Evolutionary conservation across 345 rosid species (phyloP).

Genomic region (Lepidium sativum): DNA sequence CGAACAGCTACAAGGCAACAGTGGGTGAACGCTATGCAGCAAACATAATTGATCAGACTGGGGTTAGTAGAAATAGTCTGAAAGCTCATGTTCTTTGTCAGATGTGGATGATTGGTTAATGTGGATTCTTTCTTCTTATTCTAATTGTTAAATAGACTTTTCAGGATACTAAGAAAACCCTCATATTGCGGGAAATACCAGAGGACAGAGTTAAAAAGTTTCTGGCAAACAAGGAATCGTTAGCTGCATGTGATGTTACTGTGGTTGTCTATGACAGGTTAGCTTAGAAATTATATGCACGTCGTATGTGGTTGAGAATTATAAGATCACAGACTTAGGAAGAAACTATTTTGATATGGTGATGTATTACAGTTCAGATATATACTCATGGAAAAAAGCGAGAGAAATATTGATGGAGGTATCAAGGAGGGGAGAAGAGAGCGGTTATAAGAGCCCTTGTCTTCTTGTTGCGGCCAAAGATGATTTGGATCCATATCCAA

Average conservation of each 20-base stretch:
- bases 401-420: constrained; percentile 59
- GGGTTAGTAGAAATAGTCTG: constrained; percentile 39
- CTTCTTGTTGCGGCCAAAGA: constrained; percentile 72
- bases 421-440: constrained; percentile 64
- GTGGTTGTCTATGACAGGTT: constrained; percentile 68
- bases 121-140: neutral
- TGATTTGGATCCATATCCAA: constrained; percentile 55
- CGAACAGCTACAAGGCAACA: constrained; percentile 27
- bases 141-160: constrained; percentile 1
- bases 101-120: constrained; percentile 3
- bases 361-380: constrained; percentile 46
- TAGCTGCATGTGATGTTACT: constrained; percentile 66
- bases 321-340: neutral
- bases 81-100: neutral
- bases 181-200: constrained; percentile 63
- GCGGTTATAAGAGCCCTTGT: constrained; percentile 55
- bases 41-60: constrained; percentile 54
- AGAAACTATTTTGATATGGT: neutral
- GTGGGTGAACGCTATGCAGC: constrained; percentile 45
- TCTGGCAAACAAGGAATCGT: constrained; percentile 39
- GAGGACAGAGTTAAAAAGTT: constrained; percentile 51
- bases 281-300: neutral
- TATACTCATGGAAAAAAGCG: constrained; percentile 67
- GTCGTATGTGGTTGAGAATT: neutral
- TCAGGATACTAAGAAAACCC: constrained; percentile 62